These are phyloP conservation scores for Colletotrichum sidae DNA, from an alignment of 2,329 filamentous ascomycete species.

Conservation along the genomic window DNA sequence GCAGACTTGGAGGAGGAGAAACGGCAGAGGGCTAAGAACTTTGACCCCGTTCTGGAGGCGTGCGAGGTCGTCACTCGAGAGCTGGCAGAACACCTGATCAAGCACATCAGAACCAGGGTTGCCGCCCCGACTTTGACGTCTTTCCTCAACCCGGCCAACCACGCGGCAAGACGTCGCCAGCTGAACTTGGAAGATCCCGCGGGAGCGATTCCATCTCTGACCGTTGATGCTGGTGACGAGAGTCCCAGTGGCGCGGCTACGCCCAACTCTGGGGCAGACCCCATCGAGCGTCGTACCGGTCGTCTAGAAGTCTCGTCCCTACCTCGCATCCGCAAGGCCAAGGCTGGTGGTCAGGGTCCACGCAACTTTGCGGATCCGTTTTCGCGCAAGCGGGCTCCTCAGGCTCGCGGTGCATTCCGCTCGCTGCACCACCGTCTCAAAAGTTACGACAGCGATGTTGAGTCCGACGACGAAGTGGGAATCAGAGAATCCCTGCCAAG, in stretches of 20 bases:
- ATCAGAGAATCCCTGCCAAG: conserved; percentile 70
- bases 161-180: conserved; percentile 81
- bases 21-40: conserved; percentile 83
- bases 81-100: conserved; percentile 86
- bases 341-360: conserved; percentile 63
- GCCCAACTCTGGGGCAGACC: conserved; percentile 72
- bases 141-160: conserved; percentile 84
- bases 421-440: conserved; percentile 85
- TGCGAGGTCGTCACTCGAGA: conserved; percentile 82
- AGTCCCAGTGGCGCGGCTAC: conserved; percentile 70
- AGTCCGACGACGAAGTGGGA: conserved; percentile 85
- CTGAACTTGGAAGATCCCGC: conserved; percentile 65
- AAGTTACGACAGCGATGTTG: conserved; percentile 80
- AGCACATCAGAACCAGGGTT: conserved; percentile 89
- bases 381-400: conserved; percentile 70
- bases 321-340: conserved; percentile 80
- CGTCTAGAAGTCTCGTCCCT: conserved; percentile 72
- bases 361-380: conserved; percentile 73
- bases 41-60: conserved; percentile 91
- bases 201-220: conserved; percentile 53
- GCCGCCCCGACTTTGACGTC: conserved; percentile 84
- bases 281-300: conserved; percentile 69
- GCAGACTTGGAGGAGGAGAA: conserved; percentile 91
- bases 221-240: conserved; percentile 71
- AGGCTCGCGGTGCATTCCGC: conserved; percentile 72